phyloP scores from a whole-genome alignment of 2,329 filamentous ascomycete species.

The Bipolaris oryzae region DNA sequence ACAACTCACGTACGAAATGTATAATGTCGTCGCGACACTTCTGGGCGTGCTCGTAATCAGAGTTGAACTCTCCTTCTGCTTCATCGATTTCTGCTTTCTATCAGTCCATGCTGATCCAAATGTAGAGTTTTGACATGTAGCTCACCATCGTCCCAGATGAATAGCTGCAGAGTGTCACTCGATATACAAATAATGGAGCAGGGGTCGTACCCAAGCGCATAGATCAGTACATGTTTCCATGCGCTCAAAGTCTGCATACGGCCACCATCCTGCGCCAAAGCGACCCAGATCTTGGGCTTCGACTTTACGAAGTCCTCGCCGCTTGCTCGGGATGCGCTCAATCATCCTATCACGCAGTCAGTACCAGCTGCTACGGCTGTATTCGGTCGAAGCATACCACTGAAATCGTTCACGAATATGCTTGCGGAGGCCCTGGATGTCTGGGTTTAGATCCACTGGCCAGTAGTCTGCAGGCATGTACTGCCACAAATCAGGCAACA shows the following conservation, averaged over 20 bases:
- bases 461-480: background rate
- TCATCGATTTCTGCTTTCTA: background rate
- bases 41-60: background rate
- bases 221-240: background rate
- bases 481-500: background rate
- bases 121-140: background rate
- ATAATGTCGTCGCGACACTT: background rate
- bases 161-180: background rate
- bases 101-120: background rate
- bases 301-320: background rate
- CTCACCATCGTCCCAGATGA: background rate
- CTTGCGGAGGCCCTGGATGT: background rate
- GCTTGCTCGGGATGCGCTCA: background rate
- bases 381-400: background rate
- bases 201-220: background rate
- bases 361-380: background rate
- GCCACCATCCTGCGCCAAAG: background rate
- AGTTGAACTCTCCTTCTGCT: background rate
- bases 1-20: background rate
- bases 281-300: background rate
- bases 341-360: background rate
- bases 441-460: background rate
- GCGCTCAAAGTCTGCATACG: background rate
- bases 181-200: background rate
- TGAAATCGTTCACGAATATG: background rate